Percentiles rank a stretch among this genome's conserved stretches.
Conservation (phyloP, 306 rosid genomes). For the Cicer pinnatifidum region DNA sequence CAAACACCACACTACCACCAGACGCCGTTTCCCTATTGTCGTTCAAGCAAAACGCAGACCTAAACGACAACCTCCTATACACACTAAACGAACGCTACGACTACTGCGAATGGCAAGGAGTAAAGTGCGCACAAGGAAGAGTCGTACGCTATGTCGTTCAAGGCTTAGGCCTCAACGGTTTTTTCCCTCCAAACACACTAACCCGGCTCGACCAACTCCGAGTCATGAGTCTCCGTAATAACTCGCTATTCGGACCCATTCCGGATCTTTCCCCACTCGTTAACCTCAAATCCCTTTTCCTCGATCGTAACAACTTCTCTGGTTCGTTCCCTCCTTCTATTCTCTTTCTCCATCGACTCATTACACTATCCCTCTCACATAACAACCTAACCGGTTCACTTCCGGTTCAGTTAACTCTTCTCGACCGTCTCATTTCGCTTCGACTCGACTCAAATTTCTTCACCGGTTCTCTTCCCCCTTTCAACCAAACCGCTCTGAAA, state of each 20-base stretch:
- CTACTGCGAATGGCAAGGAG: conserved; percentile 90
- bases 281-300: conserved; percentile 71
- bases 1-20: conserved; percentile 42
- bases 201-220: conserved; percentile 83
- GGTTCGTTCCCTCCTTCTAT: conserved; percentile 74
- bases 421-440: conserved; percentile 63
- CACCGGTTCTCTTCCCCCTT: conserved; percentile 62
- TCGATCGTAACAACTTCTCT: conserved; percentile 64
- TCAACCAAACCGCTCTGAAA: conserved; percentile 62
- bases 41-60: conserved; percentile 81
- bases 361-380: conserved; percentile 60
- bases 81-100: conserved; percentile 67
- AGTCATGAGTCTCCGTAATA: conserved; percentile 70
- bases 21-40: conserved; percentile 74
- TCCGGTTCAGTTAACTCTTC: conserved; percentile 48
- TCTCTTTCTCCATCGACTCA: conserved; percentile 62
- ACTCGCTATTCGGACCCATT: conserved; percentile 78
- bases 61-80: conserved; percentile 70
- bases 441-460: conserved; percentile 67
- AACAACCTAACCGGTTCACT: conserved; percentile 66
- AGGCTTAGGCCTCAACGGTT: conserved; percentile 58
- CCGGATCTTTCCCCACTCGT: conserved; percentile 73
- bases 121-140: conserved; percentile 77
- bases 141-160: conserved; percentile 65
- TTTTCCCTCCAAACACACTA: conserved; percentile 59